phyloP scores from a whole-genome alignment of 352 stramenopile species.

The Pythium brassicae region DNA sequence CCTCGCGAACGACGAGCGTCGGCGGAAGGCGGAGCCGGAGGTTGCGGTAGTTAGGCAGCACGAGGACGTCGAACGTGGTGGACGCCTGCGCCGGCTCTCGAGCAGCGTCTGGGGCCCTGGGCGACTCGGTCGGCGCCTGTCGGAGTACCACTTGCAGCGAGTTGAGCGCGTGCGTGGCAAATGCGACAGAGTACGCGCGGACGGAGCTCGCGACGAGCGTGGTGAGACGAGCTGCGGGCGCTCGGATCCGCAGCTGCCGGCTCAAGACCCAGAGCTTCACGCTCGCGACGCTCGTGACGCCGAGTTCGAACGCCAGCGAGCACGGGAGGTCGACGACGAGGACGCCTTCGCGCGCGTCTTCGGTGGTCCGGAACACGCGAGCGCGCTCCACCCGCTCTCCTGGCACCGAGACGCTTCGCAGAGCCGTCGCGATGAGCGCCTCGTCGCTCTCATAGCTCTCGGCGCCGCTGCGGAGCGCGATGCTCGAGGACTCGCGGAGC shows the following conservation, averaged over 20 bases:
- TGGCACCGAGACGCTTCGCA: conserved; percentile 8
- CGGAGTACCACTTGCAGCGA: neutral
- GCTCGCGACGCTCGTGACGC: neutral
- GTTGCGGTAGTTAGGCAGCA: conserved; percentile 9
- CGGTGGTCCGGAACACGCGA: conserved; percentile 13
- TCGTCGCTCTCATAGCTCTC: conserved; percentile 14
- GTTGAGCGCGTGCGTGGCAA: conserved; percentile 3
- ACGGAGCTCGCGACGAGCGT: neutral
- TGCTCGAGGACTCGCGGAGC: neutral
- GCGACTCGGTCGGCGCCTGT: neutral
- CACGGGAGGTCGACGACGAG: conserved; percentile 11
- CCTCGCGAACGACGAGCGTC: conserved; percentile 7
- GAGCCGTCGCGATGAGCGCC: conserved; percentile 6
- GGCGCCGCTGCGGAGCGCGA: neutral
- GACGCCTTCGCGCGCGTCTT: neutral
- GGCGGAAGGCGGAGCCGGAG: neutral
- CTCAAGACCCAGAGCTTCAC: conserved; percentile 4
- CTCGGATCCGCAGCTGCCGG: conserved; percentile 1
- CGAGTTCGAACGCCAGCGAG: conserved; percentile 4
- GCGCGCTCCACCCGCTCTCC: conserved; percentile 11
- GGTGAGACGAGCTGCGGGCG: neutral
- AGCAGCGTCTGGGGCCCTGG: neutral
- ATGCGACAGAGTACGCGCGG: conserved; percentile 11
- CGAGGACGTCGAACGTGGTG: conserved; percentile 5
- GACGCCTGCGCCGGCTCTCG: neutral